Evolutionary conservation across 2,329 filamentous ascomycete species (phyloP), one percentile per base, ranked within the genome.

Genomic region (Aspergillus intermedius): DNA sequence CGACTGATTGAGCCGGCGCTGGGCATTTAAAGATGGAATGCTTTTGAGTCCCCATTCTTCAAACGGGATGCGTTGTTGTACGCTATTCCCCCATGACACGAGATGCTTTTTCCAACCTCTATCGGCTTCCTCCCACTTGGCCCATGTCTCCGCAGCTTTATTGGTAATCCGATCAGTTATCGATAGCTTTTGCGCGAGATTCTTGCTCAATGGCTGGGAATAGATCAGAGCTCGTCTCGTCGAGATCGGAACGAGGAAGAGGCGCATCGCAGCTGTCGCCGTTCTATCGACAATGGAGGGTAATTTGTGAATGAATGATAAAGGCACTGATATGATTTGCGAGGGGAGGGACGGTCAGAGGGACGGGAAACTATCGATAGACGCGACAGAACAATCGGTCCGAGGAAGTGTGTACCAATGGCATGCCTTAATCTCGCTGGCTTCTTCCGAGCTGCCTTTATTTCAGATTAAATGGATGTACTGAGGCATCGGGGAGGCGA

Each of bases 11-110:
- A 79, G 74, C 57, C 80, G 78, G 49, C 83, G 78, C 56, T 81
- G 79, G 49, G 81, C 74, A 39, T 83, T 88, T 58, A 95, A 76
- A 19, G 91, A 85, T 41, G 93, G 93, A 46, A 98, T 84, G 32
- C 89, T 95, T 74, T 97, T 97, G 57, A 98, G 77, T 0, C 88
- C 90, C 93, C 93, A 98, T 84, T 98, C 93, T 71, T 97, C 88
- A 67, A 88, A 96, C 2, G 93, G 88, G 61, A 98, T 95, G 54
- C 88, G 82, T 60, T 88, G 84, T 52, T 98, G 81, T 13, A 88
- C 82, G 44, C 82, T 76, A 71, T 98, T 96, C 48, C 93, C 93
- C 68, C 91, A 94, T 50, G 80, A 77, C 46, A 93, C 91, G 17
- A 96, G 78, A 59, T 82, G 82, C 64, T 86, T 89, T 75, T 96